Conservation (phyloP, 495 filamentous ascomycete genomes). For the Aspergillus baeticus region DNA sequence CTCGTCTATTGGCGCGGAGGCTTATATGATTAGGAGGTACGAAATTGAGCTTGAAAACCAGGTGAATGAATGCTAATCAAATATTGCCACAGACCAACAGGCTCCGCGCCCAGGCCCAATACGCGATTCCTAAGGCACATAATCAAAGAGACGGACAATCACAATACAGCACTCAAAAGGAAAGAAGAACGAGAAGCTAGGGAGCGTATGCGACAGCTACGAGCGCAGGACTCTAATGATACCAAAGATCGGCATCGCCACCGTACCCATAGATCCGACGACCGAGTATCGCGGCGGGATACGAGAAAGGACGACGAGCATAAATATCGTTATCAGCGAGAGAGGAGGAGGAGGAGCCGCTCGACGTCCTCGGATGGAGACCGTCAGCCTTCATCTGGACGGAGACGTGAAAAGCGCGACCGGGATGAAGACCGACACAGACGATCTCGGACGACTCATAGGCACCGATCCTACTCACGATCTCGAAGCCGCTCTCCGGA, state of each 20-base stretch:
- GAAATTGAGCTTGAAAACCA: conserved; percentile 14
- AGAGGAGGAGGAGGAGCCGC: conserved; percentile 29
- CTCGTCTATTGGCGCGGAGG: conserved; percentile 67
- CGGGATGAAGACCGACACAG: conserved; percentile 19
- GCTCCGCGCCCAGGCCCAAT: conserved; percentile 82
- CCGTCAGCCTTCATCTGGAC: conserved; percentile 29
- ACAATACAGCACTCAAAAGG: conserved; percentile 83
- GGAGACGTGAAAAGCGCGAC: conserved; percentile 23
- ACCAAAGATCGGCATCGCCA: conserved; percentile 16
- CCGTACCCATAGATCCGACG: conserved; percentile 8
- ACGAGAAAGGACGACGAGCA: conserved; percentile 17
- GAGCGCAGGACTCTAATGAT: conserved; percentile 26
- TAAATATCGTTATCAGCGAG: conserved; percentile 27
- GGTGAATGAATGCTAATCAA: neutral
- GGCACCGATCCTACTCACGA: conserved; percentile 31
- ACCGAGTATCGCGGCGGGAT: conserved; percentile 17
- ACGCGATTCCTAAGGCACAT: conserved; percentile 86
- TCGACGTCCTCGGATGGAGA: conserved; percentile 29
- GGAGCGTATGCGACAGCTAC: conserved; percentile 54
- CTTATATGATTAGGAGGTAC: conserved; percentile 69
- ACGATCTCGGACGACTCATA: conserved; percentile 21
- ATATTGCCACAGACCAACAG: conserved; percentile 41
- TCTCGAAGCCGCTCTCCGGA: conserved; percentile 38
- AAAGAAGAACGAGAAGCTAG: conserved; percentile 72
- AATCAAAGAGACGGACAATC: conserved; percentile 81